Percentiles rank a stretch among this genome's conserved stretches.
Evolutionary conservation across 2,329 filamentous ascomycete species (phyloP).

Genomic region (Fusarium hainanense): DNA sequence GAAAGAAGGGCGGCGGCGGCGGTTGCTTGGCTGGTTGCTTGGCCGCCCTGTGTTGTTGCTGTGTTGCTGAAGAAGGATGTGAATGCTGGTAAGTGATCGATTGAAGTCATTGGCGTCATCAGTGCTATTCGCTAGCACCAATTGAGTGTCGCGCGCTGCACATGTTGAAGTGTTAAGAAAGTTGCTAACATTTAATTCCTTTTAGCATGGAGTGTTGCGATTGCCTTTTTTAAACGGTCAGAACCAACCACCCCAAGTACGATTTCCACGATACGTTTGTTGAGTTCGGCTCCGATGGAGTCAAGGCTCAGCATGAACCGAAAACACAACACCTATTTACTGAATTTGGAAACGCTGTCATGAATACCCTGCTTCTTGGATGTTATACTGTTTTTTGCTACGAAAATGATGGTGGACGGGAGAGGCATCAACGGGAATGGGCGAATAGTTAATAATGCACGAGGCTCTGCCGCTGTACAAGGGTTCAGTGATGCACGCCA

Average conservation of each 20-base stretch:
- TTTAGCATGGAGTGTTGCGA: conserved; percentile 56
- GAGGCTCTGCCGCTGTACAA: neutral
- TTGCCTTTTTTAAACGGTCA: conserved; percentile 50
- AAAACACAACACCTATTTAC: neutral
- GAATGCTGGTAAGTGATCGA: conserved; percentile 57
- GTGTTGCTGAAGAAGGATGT: conserved; percentile 61
- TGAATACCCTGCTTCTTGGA: conserved; percentile 9
- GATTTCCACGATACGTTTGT: conserved; percentile 8
- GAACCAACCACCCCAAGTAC: neutral
- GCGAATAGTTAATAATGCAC: neutral
- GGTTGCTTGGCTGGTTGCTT: conserved; percentile 61
- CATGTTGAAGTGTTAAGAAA: neutral
- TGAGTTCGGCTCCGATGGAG: neutral
- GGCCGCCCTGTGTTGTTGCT: conserved; percentile 63
- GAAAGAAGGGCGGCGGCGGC: conserved; percentile 50
- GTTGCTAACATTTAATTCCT: conserved; percentile 4
- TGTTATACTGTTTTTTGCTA: conserved; percentile 14
- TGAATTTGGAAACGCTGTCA: conserved; percentile 22
- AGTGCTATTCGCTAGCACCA: conserved; percentile 2
- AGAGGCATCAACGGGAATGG: neutral
- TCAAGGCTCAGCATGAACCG: neutral
- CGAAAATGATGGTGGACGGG: conserved; percentile 1
- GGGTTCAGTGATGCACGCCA: neutral
- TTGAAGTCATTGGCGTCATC: conserved; percentile 9
- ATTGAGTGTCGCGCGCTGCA: conserved; percentile 7